Evolutionary conservation across 139 green algal genomes (phyloP).

Genomic region (Auxenochlorella pyrenoidosa): DNA sequence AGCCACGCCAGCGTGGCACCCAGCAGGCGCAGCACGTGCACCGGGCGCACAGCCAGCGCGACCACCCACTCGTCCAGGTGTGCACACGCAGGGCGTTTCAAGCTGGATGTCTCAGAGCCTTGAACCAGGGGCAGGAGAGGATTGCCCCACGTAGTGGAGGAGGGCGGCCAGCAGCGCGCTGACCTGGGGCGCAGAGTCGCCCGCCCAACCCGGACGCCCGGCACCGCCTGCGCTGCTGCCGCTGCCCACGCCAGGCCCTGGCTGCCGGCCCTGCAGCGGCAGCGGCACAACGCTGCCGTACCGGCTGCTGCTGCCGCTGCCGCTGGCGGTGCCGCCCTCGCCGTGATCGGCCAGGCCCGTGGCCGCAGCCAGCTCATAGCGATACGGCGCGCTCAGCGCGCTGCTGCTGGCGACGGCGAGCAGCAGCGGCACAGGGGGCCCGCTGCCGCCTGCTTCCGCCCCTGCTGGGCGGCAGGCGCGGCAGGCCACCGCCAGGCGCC

Average conservation of each 20-base stretch:
- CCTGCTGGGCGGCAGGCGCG: not conserved
- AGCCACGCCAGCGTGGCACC: too few species aligned
- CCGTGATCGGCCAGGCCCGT: not conserved
- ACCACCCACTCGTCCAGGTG: too few species aligned
- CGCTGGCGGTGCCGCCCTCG: not conserved
- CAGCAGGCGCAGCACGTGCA: too few species aligned
- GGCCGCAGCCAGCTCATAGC: not conserved
- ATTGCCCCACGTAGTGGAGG: too few species aligned
- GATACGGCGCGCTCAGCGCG: not conserved
- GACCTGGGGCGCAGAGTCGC: not conserved
- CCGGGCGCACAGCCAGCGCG: too few species aligned
- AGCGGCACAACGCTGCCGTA: not conserved
- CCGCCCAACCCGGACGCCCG: not conserved
- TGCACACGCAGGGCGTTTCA: too few species aligned
- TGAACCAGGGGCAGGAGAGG: too few species aligned
- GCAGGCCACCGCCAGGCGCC: not conserved
- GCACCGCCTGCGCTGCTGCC: not conserved
- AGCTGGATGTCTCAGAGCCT: too few species aligned
- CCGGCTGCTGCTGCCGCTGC: not conserved
- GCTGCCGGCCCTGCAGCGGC: not conserved
- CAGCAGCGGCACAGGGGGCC: conserved; percentile 1
- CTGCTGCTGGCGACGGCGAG: not conserved
- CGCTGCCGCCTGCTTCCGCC: not conserved
- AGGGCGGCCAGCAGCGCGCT: not conserved
- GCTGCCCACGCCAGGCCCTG: not conserved